Base-by-base conservation (phyloP, 768 basidiomycete species). In the Tricholoma saponaceum region DNA sequence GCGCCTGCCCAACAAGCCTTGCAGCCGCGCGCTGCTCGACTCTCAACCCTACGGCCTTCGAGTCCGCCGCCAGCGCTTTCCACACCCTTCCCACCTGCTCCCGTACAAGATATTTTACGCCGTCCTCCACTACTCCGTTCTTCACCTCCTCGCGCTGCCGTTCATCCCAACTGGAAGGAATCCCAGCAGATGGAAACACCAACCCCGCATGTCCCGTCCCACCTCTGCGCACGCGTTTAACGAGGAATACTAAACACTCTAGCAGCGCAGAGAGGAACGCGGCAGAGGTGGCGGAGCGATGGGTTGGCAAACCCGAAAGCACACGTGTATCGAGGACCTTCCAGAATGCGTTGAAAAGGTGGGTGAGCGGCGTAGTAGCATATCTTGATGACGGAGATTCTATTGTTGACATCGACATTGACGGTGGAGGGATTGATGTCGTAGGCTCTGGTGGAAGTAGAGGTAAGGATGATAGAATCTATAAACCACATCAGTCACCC, bases 341-440 rank as follows among this genome's bases (percentile, higher is more conserved):
- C 93, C 95, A 97, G 64, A 98, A 85, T 0, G 91, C 83, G 0
- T 76, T 71, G 66, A 93, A 90, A 43, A 96, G 72, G 26, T 79
- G 76, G 2, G 74, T 62, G 2, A 87, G 67, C 52, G 68, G 72
- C 43, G 68, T 37, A 14, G 60, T 54, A 26, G 64, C 55, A 8
- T 55, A 57, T 12, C 64, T 56, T 25, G 44, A 5, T 8, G 44
- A 16, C 23, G n/a, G n/a, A n/a, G n/a, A n/a, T n/a, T n/a, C n/a
- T n/a, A n/a, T n/a, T n/a, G 22, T 47, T 25, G 44, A 26, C 12
- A 7, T 26, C 8, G 44, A n/a, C n/a, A n/a, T n/a, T n/a, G n/a
- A n/a, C n/a, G n/a, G n/a, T n/a, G n/a, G n/a, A n/a, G n/a, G n/a
- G n/a, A n/a, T n/a, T n/a, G n/a, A n/a, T n/a, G n/a, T n/a, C n/a